These are phyloP conservation scores for Penicillium olsonii DNA, from an alignment of 2,329 filamentous ascomycete species.

Conservation along the genomic window DNA sequence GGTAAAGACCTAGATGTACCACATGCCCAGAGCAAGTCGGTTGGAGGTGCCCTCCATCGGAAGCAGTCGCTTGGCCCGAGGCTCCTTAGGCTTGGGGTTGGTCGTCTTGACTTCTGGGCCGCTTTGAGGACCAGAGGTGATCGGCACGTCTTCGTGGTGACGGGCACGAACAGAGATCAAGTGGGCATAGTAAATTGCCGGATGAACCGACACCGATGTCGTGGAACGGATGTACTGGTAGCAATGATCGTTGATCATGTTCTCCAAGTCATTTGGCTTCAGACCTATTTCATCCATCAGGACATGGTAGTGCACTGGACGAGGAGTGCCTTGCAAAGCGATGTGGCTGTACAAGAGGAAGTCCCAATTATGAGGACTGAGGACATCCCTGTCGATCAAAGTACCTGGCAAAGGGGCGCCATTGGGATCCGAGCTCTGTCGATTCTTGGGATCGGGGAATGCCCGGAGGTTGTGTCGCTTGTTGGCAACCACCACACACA, in stretches of 20 bases:
- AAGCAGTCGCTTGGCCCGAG: conserved; percentile 36
- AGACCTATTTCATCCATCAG: conserved; percentile 77
- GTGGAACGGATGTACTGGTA: conserved; percentile 93
- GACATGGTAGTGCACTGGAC: conserved; percentile 90
- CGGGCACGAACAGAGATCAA: conserved; percentile 79
- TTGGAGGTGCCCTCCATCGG: conserved; percentile 34
- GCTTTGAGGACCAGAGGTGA: conserved; percentile 42
- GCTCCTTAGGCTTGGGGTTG: conserved; percentile 29
- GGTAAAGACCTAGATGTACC: conserved; percentile 44
- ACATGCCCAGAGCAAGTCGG: conserved; percentile 39
- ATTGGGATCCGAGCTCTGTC: conserved; percentile 65
- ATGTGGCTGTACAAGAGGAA: conserved; percentile 73
- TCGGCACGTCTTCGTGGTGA: conserved; percentile 64
- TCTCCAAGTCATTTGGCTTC: conserved; percentile 69
- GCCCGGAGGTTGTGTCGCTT: conserved; percentile 95
- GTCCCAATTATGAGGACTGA: conserved; percentile 86
- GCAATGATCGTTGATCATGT: conserved; percentile 90
- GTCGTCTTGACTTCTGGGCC: conserved; percentile 39
- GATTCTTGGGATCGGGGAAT: conserved; percentile 67
- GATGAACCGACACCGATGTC: conserved; percentile 77
- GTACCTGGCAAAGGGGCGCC: conserved; percentile 83
- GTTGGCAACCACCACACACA: conserved; percentile 84
- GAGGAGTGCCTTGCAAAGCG: conserved; percentile 90
- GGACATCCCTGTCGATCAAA: conserved; percentile 84
- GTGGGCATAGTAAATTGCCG: conserved; percentile 95